Conservation (phyloP, 306 rosid species). For the Carpinus viminea region DNA sequence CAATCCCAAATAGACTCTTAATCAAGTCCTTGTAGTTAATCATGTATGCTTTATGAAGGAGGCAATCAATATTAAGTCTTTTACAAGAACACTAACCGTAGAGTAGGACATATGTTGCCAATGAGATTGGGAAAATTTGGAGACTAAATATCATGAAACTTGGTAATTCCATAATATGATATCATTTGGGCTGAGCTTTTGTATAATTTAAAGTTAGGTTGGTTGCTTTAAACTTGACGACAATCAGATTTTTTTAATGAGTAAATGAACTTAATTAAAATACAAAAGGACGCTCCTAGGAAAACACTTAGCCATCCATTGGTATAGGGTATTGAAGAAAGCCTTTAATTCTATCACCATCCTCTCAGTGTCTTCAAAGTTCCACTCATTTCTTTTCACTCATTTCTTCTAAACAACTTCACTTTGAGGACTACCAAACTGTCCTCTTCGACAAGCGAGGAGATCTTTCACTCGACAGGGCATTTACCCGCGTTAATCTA, state of each 20-base stretch:
- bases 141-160: conserved; percentile 8
- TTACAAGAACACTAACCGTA: neutral
- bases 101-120: neutral
- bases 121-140: neutral
- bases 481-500: too few species aligned
- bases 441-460: too few species aligned
- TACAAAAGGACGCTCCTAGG: too few species aligned
- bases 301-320: too few species aligned
- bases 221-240: neutral
- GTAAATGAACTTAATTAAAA: too few species aligned
- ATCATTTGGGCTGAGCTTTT: neutral
- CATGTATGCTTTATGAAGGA: neutral
- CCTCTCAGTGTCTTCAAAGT: too few species aligned
- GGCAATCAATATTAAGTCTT: neutral
- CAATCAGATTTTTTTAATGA: neutral
- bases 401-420: too few species aligned
- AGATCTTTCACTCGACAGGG: too few species aligned
- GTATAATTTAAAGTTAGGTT: conserved; percentile 5
- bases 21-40: conserved; percentile 16
- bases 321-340: too few species aligned
- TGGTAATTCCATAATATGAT: neutral
- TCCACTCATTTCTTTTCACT: too few species aligned
- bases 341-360: too few species aligned
- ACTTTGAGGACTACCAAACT: too few species aligned
- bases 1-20: neutral